Base-by-base conservation (phyloP, 2,329 filamentous ascomycete species). In the Peltaster fructicola region DNA sequence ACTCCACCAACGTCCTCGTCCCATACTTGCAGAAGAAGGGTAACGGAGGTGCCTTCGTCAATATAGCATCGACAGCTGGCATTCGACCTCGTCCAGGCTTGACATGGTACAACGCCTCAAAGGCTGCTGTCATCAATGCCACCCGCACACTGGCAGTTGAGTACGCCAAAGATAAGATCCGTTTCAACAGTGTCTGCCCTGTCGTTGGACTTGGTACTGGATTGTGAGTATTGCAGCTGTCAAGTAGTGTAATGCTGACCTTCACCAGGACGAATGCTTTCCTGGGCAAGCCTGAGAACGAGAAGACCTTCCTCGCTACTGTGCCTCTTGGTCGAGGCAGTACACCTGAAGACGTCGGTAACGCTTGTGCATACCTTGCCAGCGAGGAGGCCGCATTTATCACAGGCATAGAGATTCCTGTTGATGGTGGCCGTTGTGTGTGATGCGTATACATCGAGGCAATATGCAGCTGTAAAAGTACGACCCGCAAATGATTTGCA, bases 321-420 rank as follows among this genome's bases (percentile, higher is more conserved):
- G 53, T 71, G 6, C 67, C 65, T 0, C 48, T 71, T 1, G 65
- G 65, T 3, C 51, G 67, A 8, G 54, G 59, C 3, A 63, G 63
- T 2, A 61, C 61, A n/a, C 61, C 68, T 1, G 54, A 59, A 7
- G 76, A 82, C 44, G 63, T 82, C 17, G 74, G 71, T 3, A 77
- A 78, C 39, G 72, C 73, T 14, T 71, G 67, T 32, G 59, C 72
- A 10, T 82, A 73, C 43, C 47, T 82, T 22, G 72, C 71, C 2
- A 76, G 71, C 30, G 70, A 79, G 14, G 76, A 81, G 41, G 71
- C 69, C 0, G 60, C 56, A 3, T 80, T 81, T 38, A 65, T 82
- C 33, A 79, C 73, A 0, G 76, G 75, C 1, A 60, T 72, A n/a
- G 73, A 75, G 33, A 53, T 80, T 32, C 65, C 76, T 26, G 64